Percentiles rank a stretch among this genome's conserved stretches.
phyloP scores from a whole-genome alignment of 2,329 filamentous ascomycete species.

The Arthrobotrys musiformis region DNA sequence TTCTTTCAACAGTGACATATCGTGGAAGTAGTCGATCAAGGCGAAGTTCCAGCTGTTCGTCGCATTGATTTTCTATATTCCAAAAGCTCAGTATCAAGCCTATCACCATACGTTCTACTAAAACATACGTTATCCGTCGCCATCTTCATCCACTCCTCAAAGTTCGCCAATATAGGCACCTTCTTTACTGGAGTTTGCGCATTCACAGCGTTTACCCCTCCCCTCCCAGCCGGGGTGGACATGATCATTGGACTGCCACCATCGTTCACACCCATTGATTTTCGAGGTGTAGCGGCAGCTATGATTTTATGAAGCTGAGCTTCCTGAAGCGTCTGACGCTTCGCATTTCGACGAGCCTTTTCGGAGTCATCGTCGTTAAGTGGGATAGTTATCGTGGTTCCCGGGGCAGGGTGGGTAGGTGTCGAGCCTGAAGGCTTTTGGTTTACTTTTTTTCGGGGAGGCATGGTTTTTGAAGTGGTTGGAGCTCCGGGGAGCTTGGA shows the following conservation, averaged over 20 bases:
- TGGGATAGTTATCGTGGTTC: slow-evolving; percentile 74
- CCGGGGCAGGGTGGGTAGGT: slow-evolving; percentile 38
- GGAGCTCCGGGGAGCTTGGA: slow-evolving; percentile 5
- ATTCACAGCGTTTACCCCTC: slow-evolving; percentile 73
- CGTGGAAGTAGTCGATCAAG: slow-evolving; percentile 99
- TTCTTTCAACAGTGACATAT: slow-evolving; percentile 96
- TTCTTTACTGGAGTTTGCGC: slow-evolving; percentile 95
- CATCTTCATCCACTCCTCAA: slow-evolving; percentile 99
- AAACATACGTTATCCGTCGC: slow-evolving; percentile 81
- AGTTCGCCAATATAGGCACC: slow-evolving; percentile 94
- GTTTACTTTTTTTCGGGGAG: slow-evolving; percentile 44
- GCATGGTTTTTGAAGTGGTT: slow-evolving; percentile 14
- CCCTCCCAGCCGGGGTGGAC: slow-evolving; percentile 61
- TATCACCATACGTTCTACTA: not conserved
- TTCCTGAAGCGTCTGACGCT: slow-evolving; percentile 86
- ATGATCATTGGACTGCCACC: slow-evolving; percentile 62
- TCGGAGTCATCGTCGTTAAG: slow-evolving; percentile 95
- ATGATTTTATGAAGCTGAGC: slow-evolving; percentile 92
- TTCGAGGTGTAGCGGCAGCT: slow-evolving; percentile 75
- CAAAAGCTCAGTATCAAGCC: not conserved
- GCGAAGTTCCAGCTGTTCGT: slow-evolving; percentile 99
- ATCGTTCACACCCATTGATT: slow-evolving; percentile 69
- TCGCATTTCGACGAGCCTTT: slow-evolving; percentile 86
- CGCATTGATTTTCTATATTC: slow-evolving; percentile 84
- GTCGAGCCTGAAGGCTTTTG: slow-evolving; percentile 24